phyloP scores from a whole-genome alignment of 306 rosid genomes.

The Benincasa hispida region DNA sequence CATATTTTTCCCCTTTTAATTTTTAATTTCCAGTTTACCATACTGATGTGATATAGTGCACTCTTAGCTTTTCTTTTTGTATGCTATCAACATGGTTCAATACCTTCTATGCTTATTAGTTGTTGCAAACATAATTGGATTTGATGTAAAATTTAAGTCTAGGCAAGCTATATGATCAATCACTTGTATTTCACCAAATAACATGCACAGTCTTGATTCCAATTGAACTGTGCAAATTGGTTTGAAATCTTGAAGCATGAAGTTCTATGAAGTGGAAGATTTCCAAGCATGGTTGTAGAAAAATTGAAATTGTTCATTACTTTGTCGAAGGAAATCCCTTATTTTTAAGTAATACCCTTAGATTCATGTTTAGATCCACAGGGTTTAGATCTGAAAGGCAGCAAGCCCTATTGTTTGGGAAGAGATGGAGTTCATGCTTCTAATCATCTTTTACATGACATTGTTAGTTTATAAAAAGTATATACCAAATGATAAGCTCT shows the following conservation, averaged over 20 bases:
- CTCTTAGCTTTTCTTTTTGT: background rate
- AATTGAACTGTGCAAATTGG: background rate
- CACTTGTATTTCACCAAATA: background rate
- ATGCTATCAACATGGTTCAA: background rate
- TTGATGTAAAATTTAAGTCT: background rate
- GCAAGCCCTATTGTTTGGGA: background rate
- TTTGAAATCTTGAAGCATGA: background rate
- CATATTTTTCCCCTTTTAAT: constrained; percentile 11
- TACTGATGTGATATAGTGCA: constrained; percentile 2
- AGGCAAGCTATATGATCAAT: background rate
- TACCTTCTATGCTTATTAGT: background rate
- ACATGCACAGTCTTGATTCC: background rate
- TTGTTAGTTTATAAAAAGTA: background rate
- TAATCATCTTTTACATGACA: background rate
- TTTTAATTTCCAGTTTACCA: background rate
- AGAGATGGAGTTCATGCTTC: background rate
- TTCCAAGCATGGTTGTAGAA: background rate
- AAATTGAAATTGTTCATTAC: background rate
- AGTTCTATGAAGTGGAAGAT: background rate
- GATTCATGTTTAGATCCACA: background rate
- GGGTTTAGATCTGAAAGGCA: background rate
- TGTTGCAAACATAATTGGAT: background rate
- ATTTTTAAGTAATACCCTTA: background rate
- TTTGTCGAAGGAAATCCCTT: background rate
- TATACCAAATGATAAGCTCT: background rate